Base-by-base conservation (phyloP, 306 rosid genomes). In the Pueraria montana region DNA sequence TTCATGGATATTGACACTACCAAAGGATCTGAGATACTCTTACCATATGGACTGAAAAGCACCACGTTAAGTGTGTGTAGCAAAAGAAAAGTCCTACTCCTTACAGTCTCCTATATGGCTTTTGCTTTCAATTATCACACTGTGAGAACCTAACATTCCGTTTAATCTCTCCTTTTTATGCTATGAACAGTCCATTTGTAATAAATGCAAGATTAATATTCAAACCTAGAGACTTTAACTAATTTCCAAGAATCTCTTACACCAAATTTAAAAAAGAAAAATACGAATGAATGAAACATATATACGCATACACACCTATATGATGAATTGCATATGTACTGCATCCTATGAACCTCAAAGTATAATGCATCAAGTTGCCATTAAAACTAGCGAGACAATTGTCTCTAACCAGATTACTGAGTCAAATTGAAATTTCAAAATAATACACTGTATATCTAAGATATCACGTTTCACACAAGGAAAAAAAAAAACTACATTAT, bases 111-210 rank as follows among this genome's bases (percentile, higher is more conserved):
- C 42, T 21, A 59, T 26, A 17, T 61, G 61, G 67, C 80, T 79
- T 84, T 83, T 71, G 80, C 83, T 75, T 75, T 80, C 68, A 53
- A 61, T 75, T 76, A 50, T 30, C 71, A 52, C n/a, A n/a, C 62
- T 24, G 34, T 66, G 72, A 27, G 23, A 75, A 70, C 74, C 38
- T 69, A 49, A 70, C 74, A 80, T 76, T 50, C 82, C 53, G 64
- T 80, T 81, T 69, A 76, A 76, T 80, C 85, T 80, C 83, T 84
- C 85, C 87, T 87, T 83, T 87, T 84, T 72, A 56, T 84, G 83
- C 80, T 24, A 76, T 63, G 77, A 71, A 70, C 40, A 46, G 87
- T 80, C 83, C 36, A 71, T 84, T 58, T 87, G 3, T 80, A 76
- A 83, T 73, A 76, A 84, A 70, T 80, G 82, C 12, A 26, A 78